Evolutionary conservation across 169 alveolate species (phyloP), one percentile per base, ranked within the genome.

Genomic region (Sarcocystis neurona): DNA sequence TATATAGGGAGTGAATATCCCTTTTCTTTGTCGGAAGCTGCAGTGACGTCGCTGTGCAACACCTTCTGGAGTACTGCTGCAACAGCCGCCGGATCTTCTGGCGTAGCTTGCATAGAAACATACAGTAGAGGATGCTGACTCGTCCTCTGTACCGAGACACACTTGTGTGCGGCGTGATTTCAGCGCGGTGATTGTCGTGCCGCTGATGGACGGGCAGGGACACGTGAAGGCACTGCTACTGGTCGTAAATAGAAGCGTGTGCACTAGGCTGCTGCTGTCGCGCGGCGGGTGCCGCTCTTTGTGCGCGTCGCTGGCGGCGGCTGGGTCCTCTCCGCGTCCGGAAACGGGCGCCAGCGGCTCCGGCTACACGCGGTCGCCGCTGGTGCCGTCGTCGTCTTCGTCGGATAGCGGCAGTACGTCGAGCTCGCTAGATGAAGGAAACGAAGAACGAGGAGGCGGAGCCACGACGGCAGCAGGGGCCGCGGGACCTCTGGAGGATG

Each of bases 111-210:
- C n/a, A n/a, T n/a, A n/a, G n/a, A n/a, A n/a, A n/a, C n/a, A n/a
- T n/a, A n/a, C n/a, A n/a, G n/a, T n/a, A n/a, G n/a, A n/a, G n/a
- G n/a, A n/a, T n/a, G n/a, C n/a, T 53, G 66, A 53, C 23, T 23
- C 23, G 23, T 53, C 66, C 66, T 53, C 66, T 53, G 66, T 53
- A n/a, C n/a, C n/a, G n/a, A n/a, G 66, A 53, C 23, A 23, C 23
- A 12, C 66, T 15, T 53, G 66, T 23, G 30, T 53, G 12, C 23
- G 30, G 12, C 23, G 41, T 39, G n/a, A 56, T 79, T 39, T 37
- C 92, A 89, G 92, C 68, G 75, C 79, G 34, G 89, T 89, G 8
- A 47, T 89, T 85, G 85, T 82, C 0, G 89, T 89, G 43, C 92
- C 92, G 27, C 68, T 89, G 46, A 66, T 89, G 20, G 80, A 80